Evolutionary conservation across 805 yeast genomes (phyloP), one percentile per base, ranked within the genome.

Genomic region (Metschnikowia continentalis): DNA sequence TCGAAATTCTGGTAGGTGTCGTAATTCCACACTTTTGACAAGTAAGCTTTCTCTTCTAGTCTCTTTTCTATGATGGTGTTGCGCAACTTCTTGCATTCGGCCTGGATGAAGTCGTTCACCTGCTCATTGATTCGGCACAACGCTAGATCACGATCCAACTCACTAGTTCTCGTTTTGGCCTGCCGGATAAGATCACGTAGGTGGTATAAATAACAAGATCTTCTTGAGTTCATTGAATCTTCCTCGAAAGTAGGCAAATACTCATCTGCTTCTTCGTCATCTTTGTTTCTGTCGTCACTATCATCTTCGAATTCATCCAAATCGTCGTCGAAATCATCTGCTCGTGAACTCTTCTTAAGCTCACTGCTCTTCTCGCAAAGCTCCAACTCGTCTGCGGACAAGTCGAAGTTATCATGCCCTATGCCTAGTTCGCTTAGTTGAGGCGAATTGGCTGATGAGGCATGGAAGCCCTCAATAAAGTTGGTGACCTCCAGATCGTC

Each of bases 1-100:
- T 72, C 72, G 53, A 75, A 72, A 35, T 71, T 65, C 11, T 64
- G 61, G 54, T 76, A 74, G 17, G 66, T 65, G 42, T 72, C 75
- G 52, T 72, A 71, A 50, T 70, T 62, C 77, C 78, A 75, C 39
- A 68, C 68, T 32, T 65, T 58, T 22, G 60, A 55, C 41, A 72
- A 60, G 48, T 57, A 65, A 33, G 58, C 54, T 51, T 68, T 70
- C 49, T 69, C 67, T 42, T 70, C 68, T 13, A 54, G 43, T 35
- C 75, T 58, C 46, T 72, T 70, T 19, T 56, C 58, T n/a, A 68
- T 70, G 35, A 74, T 71, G 7, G 70, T 54, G 19, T 59, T 49
- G 45, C 65, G 62, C 42, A 74, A 58, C 22, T 55, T 59, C 46
- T 65, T 66, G 55, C 71, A 61, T 49, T 74, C 77, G 20, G 59